A percentile compares a stretch with the other conserved stretches of the same genome.
Evolutionary conservation across 192 early-diverging fungal genomes (phyloP).

Genomic region (Coemansia sp.): DNA sequence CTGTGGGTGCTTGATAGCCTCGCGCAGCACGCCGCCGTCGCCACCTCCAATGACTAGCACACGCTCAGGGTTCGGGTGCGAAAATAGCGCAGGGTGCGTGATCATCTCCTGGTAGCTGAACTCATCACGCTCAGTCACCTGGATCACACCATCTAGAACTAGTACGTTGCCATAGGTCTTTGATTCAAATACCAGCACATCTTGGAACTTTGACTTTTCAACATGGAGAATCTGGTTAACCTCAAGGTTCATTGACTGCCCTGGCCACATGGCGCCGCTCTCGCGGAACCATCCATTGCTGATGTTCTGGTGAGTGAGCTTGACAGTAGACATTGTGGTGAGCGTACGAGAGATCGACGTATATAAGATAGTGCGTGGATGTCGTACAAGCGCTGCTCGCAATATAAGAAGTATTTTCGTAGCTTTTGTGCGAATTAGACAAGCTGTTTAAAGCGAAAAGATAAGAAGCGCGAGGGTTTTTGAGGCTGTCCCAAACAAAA

Average conservation of each 20-base stretch:
- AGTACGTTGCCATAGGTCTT: constrained; percentile 94
- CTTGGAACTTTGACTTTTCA: constrained; percentile 94
- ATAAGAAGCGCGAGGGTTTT: background rate
- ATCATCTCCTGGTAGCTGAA: constrained; percentile 99
- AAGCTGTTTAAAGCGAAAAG: background rate
- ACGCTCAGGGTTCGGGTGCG: constrained; percentile 93
- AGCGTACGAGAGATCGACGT: background rate
- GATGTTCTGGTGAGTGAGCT: constrained; percentile 86
- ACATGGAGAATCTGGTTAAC: constrained; percentile 93
- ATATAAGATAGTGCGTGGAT: constrained; percentile 1
- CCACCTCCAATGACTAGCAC: constrained; percentile 99
- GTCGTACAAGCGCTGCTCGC: background rate
- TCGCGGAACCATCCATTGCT: constrained; percentile 97
- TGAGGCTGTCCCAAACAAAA: background rate
- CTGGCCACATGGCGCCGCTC: constrained; percentile 93
- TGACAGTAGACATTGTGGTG: constrained; percentile 24
- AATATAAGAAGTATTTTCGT: background rate
- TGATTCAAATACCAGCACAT: constrained; percentile 97
- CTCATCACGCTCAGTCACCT: constrained; percentile 97
- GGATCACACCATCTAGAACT: constrained; percentile 97
- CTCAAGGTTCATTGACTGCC: constrained; percentile 96
- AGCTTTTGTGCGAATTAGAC: background rate
- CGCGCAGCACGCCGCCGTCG: constrained; percentile 98
- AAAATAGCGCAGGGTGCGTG: constrained; percentile 90
- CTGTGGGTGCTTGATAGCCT: constrained; percentile 93